phyloP scores from a whole-genome alignment of 2,329 filamentous ascomycete genomes.

The Trichoderma sp. region DNA sequence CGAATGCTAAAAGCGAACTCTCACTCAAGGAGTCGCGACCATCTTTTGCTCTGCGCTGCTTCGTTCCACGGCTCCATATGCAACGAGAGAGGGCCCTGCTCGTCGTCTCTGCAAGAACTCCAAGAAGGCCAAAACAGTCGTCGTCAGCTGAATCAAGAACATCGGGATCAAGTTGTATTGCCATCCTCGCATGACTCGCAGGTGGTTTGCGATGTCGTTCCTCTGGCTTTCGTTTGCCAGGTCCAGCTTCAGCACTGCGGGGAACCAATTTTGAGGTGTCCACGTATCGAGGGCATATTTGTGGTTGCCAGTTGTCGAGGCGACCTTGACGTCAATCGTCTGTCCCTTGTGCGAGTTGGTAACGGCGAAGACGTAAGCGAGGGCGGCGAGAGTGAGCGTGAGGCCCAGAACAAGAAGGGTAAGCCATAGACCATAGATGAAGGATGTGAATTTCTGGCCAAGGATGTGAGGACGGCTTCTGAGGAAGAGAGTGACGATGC shows the following conservation, averaged over 20 bases:
- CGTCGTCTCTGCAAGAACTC: conserved; percentile 32
- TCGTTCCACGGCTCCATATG: conserved; percentile 22
- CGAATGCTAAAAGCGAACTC: not conserved
- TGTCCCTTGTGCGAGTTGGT: conserved; percentile 36
- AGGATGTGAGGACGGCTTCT: conserved; percentile 29
- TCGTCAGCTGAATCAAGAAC: conserved; percentile 36
- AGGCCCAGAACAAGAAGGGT: conserved; percentile 34
- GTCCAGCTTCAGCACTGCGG: conserved; percentile 35
- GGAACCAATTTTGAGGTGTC: conserved; percentile 39
- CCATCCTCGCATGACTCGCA: conserved; percentile 38
- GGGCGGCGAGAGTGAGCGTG: conserved; percentile 33
- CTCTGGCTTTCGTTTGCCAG: conserved; percentile 29
- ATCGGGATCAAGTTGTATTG: conserved; percentile 39
- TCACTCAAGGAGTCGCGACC: not conserved
- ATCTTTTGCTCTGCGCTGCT: conserved; percentile 18
- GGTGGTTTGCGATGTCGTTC: conserved; percentile 33
- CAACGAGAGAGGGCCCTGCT: not conserved
- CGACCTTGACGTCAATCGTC: conserved; percentile 30
- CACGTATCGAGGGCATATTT: conserved; percentile 35
- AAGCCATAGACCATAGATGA: conserved; percentile 35
- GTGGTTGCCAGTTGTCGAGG: conserved; percentile 27
- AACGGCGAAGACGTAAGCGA: conserved; percentile 38
- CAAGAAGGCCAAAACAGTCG: conserved; percentile 35
- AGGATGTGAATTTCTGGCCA: conserved; percentile 28
- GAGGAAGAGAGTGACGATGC: conserved; percentile 34